Conservation (phyloP, 805 yeast genomes). For the Wickerhamiella spandovensis region DNA sequence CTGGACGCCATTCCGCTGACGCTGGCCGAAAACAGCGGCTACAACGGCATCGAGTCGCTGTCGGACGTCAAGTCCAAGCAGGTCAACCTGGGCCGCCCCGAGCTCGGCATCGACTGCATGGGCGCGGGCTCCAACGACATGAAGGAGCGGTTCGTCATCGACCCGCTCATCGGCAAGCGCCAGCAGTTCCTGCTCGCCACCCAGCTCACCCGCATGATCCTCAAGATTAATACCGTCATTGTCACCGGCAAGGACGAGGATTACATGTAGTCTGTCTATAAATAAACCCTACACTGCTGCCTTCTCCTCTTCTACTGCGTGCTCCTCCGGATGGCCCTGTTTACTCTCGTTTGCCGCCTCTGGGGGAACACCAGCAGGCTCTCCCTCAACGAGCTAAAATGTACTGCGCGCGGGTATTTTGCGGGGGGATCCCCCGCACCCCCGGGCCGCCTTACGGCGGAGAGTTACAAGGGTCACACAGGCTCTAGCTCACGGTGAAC, state of each 20-base stretch:
- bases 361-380: too few relatives aligned
- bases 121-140: constrained; percentile 81
- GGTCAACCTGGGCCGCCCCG: constrained; percentile 52
- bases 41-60: constrained; percentile 84
- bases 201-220: constrained; percentile 92
- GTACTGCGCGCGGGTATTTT: too few relatives aligned
- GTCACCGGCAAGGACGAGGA: constrained; percentile 51
- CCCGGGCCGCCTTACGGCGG: too few relatives aligned
- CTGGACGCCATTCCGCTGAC: constrained; percentile 88
- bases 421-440: too few relatives aligned
- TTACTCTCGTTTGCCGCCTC: too few relatives aligned
- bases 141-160: constrained; percentile 89
- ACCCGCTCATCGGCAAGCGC: constrained; percentile 93
- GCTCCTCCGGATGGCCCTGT: too few relatives aligned
- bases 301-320: too few relatives aligned
- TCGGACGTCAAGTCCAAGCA: constrained; percentile 76
- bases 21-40: constrained; percentile 92
- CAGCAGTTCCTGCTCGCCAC: constrained; percentile 94
- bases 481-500: too few relatives aligned
- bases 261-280: neutral
- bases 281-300: too few relatives aligned
- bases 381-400: too few relatives aligned
- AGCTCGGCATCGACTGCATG: constrained; percentile 87
- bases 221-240: constrained; percentile 93
- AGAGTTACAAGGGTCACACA: too few relatives aligned